Evolutionary conservation across 2,329 filamentous ascomycete species (phyloP).

Genomic region (Scedosporium dehoogii): DNA sequence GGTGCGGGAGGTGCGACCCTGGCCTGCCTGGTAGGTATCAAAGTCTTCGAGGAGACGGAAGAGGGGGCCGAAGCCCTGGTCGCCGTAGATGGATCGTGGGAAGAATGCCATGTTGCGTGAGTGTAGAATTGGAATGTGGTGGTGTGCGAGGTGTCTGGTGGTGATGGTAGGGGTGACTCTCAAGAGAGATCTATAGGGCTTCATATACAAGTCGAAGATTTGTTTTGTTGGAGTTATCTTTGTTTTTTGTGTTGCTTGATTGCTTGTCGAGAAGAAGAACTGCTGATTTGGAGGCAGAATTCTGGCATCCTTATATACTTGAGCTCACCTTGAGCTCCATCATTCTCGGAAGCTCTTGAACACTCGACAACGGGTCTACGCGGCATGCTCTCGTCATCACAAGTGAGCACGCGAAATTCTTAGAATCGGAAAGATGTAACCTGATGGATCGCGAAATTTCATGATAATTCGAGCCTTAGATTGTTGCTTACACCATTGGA

Average conservation of each 20-base stretch:
- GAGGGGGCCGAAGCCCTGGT: conserved; percentile 46
- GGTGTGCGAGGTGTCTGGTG: conserved; percentile 1
- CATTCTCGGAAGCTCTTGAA: background rate
- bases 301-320: background rate
- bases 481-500: too few relatives aligned
- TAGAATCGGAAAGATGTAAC: too few relatives aligned
- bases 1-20: conserved; percentile 9
- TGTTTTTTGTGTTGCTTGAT: background rate
- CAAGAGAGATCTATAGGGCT: background rate
- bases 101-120: conserved; percentile 49
- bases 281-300: background rate
- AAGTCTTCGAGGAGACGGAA: conserved; percentile 58
- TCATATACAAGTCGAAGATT: background rate
- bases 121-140: background rate
- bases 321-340: background rate
- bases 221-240: background rate
- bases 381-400: background rate
- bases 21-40: conserved; percentile 37
- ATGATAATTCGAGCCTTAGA: too few relatives aligned
- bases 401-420: background rate
- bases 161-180: background rate
- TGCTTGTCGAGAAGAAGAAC: background rate
- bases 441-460: background rate
- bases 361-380: background rate
- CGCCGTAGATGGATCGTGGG: conserved; percentile 39